Conservation (phyloP, 768 basidiomycete genomes). For the Lyophyllum atratum region DNA sequence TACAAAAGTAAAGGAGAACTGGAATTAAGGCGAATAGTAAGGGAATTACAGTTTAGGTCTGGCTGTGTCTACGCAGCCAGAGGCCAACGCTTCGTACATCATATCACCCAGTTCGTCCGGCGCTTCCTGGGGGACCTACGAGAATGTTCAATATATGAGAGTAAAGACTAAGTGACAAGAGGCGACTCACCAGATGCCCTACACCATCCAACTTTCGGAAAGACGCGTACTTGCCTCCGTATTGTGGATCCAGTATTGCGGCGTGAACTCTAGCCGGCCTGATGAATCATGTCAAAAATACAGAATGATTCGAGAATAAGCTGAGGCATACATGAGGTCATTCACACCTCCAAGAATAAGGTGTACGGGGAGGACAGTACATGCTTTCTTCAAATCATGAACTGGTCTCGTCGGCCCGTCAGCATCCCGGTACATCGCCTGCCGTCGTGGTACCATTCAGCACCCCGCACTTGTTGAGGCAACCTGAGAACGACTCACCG, state of each 20-base stretch:
- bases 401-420: constrained; percentile 58
- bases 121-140: constrained; percentile 24
- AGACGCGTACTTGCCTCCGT: constrained; percentile 28
- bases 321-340: constrained; percentile 51
- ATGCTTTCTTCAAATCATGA: constrained; percentile 41
- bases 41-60: constrained; percentile 9
- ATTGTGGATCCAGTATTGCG: constrained; percentile 29
- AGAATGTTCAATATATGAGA: not conserved
- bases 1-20: no score
- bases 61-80: not conserved
- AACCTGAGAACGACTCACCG: constrained; percentile 36
- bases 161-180: not conserved
- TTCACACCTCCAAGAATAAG: constrained; percentile 52
- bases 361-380: constrained; percentile 47
- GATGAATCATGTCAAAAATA: not conserved
- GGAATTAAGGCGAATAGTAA: no score
- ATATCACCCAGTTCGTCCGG: constrained; percentile 21
- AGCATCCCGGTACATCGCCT: constrained; percentile 67
- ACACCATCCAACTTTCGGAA: constrained; percentile 21
- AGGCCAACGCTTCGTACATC: constrained; percentile 16
- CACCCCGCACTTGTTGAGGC: not conserved
- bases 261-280: constrained; percentile 32
- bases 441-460: not conserved
- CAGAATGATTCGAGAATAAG: not conserved
- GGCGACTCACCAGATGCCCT: constrained; percentile 29